Percentiles rank a stretch among this genome's conserved stretches.
phyloP scores from a whole-genome alignment of 1,284 basidiomycete species.

The Pisolithus thermaeus region DNA sequence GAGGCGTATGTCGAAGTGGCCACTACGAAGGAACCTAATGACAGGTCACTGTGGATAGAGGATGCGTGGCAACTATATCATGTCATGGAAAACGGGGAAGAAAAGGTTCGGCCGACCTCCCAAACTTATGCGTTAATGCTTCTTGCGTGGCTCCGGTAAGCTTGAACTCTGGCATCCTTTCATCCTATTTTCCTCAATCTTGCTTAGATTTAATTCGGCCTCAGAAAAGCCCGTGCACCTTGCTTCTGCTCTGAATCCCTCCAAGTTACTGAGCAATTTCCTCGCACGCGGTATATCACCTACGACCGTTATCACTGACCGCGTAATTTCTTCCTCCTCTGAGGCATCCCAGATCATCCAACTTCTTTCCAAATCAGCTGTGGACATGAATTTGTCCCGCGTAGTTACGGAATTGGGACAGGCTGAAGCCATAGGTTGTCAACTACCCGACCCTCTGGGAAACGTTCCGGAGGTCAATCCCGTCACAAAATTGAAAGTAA shows the following conservation, averaged over 20 bases:
- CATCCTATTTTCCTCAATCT: conserved; percentile 6
- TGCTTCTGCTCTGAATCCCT: conserved; percentile 6
- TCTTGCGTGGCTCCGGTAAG: conserved; percentile 48
- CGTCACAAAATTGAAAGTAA: conserved; percentile 32
- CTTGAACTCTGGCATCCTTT: neutral
- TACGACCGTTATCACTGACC: conserved; percentile 51
- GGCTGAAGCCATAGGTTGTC: conserved; percentile 40
- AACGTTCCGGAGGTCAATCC: conserved; percentile 56
- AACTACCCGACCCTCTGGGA: conserved; percentile 39
- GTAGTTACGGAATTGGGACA: conserved; percentile 55
- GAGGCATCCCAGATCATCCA: conserved; percentile 53
- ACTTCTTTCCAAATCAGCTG: conserved; percentile 53
- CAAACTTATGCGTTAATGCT: conserved; percentile 67
- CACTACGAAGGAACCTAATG: conserved; percentile 35
- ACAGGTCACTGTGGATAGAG: conserved; percentile 49
- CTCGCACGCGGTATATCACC: conserved; percentile 46
- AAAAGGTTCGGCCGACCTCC: conserved; percentile 44
- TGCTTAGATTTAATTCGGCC: conserved; percentile 36
- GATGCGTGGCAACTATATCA: conserved; percentile 55
- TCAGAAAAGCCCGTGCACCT: conserved; percentile 18
- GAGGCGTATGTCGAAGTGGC: conserved; percentile 61
- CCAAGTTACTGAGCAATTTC: conserved; percentile 44
- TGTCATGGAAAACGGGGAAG: conserved; percentile 45
- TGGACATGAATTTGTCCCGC: conserved; percentile 44
- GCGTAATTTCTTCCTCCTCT: conserved; percentile 47